Conservation (phyloP, 164 flowering plant genomes). For the Nelumbo lutea region DNA sequence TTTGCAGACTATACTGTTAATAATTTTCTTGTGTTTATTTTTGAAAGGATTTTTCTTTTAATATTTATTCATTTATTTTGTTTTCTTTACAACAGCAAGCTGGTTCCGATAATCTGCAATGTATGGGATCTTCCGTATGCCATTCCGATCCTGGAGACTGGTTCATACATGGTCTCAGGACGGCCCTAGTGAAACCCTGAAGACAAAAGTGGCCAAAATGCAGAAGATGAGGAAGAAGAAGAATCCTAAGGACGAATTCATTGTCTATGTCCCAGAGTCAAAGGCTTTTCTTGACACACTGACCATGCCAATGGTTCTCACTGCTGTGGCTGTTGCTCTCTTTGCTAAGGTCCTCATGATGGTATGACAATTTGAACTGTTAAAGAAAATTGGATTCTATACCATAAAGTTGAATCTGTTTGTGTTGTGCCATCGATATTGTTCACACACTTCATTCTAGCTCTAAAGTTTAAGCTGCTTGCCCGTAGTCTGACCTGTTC, state of each 20-base stretch:
- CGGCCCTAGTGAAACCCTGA: conserved; percentile 54
- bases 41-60: too few relatives aligned
- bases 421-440: background rate
- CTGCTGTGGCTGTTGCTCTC: conserved; percentile 62
- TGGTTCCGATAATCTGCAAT: background rate
- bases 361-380: conserved; percentile 30
- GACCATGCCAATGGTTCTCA: conserved; percentile 65
- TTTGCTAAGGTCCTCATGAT: conserved; percentile 78
- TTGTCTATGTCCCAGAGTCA: conserved; percentile 67
- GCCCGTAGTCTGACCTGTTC: too few relatives aligned
- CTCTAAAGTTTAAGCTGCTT: too few relatives aligned
- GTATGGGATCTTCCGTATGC: conserved; percentile 4
- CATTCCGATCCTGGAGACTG: conserved; percentile 9
- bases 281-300: conserved; percentile 62
- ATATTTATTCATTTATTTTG: too few relatives aligned
- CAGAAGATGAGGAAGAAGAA: conserved; percentile 34
- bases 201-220: conserved; percentile 40
- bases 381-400: background rate
- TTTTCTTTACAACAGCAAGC: too few relatives aligned
- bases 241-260: conserved; percentile 33
- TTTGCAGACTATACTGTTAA: too few relatives aligned
- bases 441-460: background rate
- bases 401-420: background rate
- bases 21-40: too few relatives aligned
- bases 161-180: conserved; percentile 21